Percentiles rank a stretch among this genome's conserved stretches.
Conservation (phyloP, 805 yeast species). For the Komagataella ulmi region DNA sequence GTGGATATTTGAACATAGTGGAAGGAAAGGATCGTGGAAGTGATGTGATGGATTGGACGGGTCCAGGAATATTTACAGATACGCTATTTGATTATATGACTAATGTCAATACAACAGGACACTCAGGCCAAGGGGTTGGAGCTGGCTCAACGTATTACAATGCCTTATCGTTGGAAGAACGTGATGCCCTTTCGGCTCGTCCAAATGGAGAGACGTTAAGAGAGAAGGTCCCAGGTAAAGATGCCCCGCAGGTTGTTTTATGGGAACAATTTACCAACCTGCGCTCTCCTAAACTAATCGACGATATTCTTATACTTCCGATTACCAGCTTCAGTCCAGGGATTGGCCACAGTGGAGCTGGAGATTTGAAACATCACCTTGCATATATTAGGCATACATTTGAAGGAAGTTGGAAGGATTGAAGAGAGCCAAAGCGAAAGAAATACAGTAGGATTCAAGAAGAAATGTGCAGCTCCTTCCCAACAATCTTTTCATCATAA, state of each 20-base stretch:
- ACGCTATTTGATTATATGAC: constrained; percentile 67
- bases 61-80: constrained; percentile 94
- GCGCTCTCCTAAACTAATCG: constrained; percentile 37
- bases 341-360: constrained; percentile 58
- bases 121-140: constrained; percentile 17
- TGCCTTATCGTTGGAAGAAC: neutral
- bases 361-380: constrained; percentile 22
- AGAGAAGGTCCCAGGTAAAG: neutral
- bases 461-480: too few relatives aligned
- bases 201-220: neutral
- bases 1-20: constrained; percentile 31
- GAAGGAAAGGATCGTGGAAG: constrained; percentile 56
- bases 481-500: too few relatives aligned
- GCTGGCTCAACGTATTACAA: constrained; percentile 14
- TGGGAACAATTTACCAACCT: constrained; percentile 57
- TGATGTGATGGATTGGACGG: constrained; percentile 89
- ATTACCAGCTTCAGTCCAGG: constrained; percentile 59
- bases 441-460: too few relatives aligned
- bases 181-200: neutral
- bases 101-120: constrained; percentile 30
- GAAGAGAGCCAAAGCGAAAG: constrained; percentile 5
- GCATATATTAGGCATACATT: constrained; percentile 55
- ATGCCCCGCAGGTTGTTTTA: constrained; percentile 21
- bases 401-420: constrained; percentile 48
- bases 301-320: constrained; percentile 63